A percentile compares a stretch with the other conserved stretches of the same genome.
phyloP scores from a whole-genome alignment of 164 flowering plant genomes.

The Kalanchoe fedtschenkoi region DNA sequence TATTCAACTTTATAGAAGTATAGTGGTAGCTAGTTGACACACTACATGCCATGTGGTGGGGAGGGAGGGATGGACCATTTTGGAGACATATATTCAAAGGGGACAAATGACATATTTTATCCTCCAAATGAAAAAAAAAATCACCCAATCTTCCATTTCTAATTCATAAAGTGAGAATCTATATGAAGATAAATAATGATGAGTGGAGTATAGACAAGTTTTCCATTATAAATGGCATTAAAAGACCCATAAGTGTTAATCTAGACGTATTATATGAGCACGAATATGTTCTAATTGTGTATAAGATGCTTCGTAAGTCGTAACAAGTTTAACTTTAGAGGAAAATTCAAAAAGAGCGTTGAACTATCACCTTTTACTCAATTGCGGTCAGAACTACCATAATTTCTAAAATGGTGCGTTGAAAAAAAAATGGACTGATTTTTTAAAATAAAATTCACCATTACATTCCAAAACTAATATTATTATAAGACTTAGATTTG shows the following conservation, averaged over 20 bases:
- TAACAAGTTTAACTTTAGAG: too few species aligned
- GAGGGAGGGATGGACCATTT: neutral
- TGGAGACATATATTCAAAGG: neutral
- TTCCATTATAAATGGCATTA: neutral
- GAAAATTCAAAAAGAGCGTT: too few species aligned
- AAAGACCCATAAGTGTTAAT: neutral
- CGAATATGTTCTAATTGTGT: too few species aligned
- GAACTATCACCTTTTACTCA: too few species aligned
- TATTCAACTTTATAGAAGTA: neutral
- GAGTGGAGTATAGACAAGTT: neutral
- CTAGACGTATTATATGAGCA: too few species aligned
- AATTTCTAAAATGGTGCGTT: too few species aligned
- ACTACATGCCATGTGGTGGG: neutral
- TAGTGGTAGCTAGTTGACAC: neutral
- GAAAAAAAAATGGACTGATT: too few species aligned
- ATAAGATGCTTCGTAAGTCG: too few species aligned
- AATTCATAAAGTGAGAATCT: conserved; percentile 1
- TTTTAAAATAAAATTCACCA: too few species aligned
- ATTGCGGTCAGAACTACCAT: too few species aligned
- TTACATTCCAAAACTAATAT: too few species aligned
- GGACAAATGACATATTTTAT: neutral
- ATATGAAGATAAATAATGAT: neutral
- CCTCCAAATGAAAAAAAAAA: neutral
- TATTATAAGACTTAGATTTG: too few species aligned
- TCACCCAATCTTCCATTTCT: neutral